These are phyloP conservation scores for Anthracocystis setariae DNA, from an alignment of 1,284 basidiomycete species.

Conservation along the genomic window DNA sequence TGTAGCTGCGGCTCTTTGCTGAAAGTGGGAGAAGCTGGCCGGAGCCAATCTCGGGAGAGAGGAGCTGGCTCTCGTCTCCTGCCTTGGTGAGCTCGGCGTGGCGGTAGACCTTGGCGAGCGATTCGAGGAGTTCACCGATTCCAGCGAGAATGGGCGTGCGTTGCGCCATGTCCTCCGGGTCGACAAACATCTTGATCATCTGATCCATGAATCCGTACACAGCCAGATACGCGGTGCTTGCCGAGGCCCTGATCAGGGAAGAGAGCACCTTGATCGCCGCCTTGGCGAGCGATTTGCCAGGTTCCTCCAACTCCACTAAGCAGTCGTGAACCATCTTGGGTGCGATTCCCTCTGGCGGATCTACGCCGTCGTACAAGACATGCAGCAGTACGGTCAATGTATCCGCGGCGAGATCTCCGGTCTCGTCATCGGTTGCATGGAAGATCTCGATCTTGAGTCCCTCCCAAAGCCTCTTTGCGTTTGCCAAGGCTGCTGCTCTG, in stretches of 20 bases:
- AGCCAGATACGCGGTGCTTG: conserved; percentile 45
- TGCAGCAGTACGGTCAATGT: conserved; percentile 56
- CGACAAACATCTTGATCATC: conserved; percentile 74
- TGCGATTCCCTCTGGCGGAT: conserved; percentile 57
- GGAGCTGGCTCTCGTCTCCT: conserved; percentile 3
- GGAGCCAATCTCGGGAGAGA: conserved; percentile 15
- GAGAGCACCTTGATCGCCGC: conserved; percentile 50
- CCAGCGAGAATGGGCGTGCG: conserved; percentile 76
- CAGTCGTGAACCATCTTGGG: conserved; percentile 59
- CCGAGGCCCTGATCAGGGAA: conserved; percentile 47
- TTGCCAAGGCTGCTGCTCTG: conserved; percentile 51
- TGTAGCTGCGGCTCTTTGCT: conserved; percentile 42
- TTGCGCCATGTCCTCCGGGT: conserved; percentile 79
- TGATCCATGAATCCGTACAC: conserved; percentile 53
- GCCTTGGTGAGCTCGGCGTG: conserved; percentile 20
- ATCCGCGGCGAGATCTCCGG: conserved; percentile 47
- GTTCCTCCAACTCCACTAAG: conserved; percentile 55
- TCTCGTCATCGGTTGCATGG: conserved; percentile 65
- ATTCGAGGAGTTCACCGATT: conserved; percentile 54
- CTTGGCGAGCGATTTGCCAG: conserved; percentile 58
- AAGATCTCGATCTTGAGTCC: conserved; percentile 64
- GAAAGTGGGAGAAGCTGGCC: conserved; percentile 26
- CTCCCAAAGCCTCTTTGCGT: conserved; percentile 58
- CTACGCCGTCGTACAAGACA: conserved; percentile 54
- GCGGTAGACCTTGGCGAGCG: conserved; percentile 50